Evolutionary conservation across 192 early-diverging fungal genomes (phyloP).

Genomic region (Chytriomyces sp.): DNA sequence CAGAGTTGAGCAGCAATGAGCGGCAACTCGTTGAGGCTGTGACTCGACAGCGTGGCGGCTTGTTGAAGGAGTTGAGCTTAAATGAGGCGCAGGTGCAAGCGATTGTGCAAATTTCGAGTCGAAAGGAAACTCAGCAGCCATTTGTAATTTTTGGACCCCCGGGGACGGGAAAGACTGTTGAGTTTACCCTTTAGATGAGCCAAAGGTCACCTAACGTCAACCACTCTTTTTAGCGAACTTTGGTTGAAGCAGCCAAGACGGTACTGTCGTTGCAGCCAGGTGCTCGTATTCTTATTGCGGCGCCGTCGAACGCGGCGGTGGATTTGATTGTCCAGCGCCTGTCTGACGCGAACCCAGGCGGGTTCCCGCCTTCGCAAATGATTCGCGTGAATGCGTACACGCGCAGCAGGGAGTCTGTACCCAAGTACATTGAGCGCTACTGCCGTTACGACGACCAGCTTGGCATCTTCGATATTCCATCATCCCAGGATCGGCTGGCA

Average conservation of each 20-base stretch:
- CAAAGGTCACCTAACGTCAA: not conserved
- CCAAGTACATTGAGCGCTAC: slow-evolving; percentile 11
- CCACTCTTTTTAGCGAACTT: not conserved
- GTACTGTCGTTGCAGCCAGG: not conserved
- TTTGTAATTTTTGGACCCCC: slow-evolving; percentile 20
- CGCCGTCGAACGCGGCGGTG: slow-evolving; percentile 24
- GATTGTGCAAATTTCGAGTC: not conserved
- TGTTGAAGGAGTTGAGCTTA: not conserved
- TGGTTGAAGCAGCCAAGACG: slow-evolving; percentile 14
- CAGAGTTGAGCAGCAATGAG: not conserved
- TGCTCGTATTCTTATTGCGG: slow-evolving; percentile 15
- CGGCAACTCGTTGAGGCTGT: not conserved
- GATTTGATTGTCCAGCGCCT: slow-evolving; percentile 25
- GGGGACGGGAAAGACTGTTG: slow-evolving; percentile 26
- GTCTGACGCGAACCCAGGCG: slow-evolving; percentile 14
- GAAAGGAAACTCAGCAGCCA: slow-evolving; percentile 1
- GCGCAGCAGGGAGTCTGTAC: not conserved
- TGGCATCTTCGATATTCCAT: slow-evolving; percentile 5
- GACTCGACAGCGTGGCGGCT: not conserved
- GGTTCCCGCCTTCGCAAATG: slow-evolving; percentile 7
- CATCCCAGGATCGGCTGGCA: not conserved
- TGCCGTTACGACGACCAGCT: not conserved
- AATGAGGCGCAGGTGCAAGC: slow-evolving; percentile 14
- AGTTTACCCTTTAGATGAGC: not conserved
- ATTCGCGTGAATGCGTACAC: slow-evolving; percentile 20